Percentiles rank a stretch among this genome's conserved stretches.
Conservation (phyloP, 805 yeast species). For the Starmerella davenportii region DNA sequence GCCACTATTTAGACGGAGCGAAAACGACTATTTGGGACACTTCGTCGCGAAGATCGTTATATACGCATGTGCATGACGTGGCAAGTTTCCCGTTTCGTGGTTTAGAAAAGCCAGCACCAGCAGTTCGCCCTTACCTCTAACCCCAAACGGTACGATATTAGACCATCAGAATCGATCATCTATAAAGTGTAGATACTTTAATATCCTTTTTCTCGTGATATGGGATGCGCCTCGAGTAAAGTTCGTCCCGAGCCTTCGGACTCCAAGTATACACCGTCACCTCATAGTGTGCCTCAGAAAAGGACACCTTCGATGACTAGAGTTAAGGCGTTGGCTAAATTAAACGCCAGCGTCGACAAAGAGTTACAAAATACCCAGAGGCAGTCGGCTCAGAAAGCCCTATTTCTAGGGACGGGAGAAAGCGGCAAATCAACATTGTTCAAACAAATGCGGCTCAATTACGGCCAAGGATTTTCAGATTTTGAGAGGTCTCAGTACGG, state of each 20-base stretch:
- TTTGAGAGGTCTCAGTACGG: conserved; percentile 66
- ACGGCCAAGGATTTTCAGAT: conserved; percentile 65
- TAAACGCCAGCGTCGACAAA: conserved; percentile 32
- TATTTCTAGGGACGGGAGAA: conserved; percentile 73
- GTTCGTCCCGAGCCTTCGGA: not conserved
- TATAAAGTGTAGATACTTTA: too few relatives aligned
- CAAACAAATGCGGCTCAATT: conserved; percentile 67
- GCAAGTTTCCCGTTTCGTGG: too few relatives aligned
- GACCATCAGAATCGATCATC: too few relatives aligned
- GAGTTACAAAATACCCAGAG: conserved; percentile 13
- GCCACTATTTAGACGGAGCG: too few relatives aligned
- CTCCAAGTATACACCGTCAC: not conserved
- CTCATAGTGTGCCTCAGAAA: not conserved
- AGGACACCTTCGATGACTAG: not conserved
- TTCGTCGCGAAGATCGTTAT: too few relatives aligned
- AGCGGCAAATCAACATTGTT: conserved; percentile 66
- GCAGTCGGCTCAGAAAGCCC: conserved; percentile 22
- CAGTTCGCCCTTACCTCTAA: too few relatives aligned
- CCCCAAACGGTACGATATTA: too few relatives aligned
- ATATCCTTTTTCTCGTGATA: too few relatives aligned
- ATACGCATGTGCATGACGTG: too few relatives aligned
- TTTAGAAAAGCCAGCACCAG: too few relatives aligned
- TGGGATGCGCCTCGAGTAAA: not conserved
- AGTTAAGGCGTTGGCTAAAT: conserved; percentile 17
- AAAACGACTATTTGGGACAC: too few relatives aligned